These are phyloP conservation scores for Candida tunisiensis DNA, from an alignment of 1,139 yeast genomes.

Conservation along the genomic window DNA sequence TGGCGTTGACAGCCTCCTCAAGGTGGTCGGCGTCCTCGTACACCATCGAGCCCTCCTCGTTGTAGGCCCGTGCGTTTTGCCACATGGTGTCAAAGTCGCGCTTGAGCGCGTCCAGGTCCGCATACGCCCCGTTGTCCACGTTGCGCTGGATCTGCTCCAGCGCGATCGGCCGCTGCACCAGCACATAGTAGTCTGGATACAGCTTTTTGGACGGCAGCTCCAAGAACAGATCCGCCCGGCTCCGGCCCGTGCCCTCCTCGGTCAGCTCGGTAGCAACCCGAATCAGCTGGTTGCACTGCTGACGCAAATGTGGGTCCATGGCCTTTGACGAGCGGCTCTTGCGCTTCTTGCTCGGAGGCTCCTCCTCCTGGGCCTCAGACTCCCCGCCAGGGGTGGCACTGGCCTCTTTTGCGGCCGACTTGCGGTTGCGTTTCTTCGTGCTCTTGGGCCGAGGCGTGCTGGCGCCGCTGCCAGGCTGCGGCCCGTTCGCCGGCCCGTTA, in stretches of 20 bases:
- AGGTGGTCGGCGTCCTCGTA: slow-evolving; percentile 59
- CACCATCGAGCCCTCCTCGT: slow-evolving; percentile 77
- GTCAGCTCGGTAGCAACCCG: slow-evolving; percentile 8
- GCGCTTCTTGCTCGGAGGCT: slow-evolving; percentile 11
- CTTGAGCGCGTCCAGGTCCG: slow-evolving; percentile 38
- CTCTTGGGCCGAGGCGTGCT: too few species aligned
- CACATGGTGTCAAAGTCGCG: slow-evolving; percentile 68
- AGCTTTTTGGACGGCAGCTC: slow-evolving; percentile 50
- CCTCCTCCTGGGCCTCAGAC: slow-evolving; percentile 2
- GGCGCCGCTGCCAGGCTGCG: neutral
- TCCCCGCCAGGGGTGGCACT: slow-evolving; percentile 4
- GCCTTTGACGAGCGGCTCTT: slow-evolving; percentile 15
- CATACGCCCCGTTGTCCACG: slow-evolving; percentile 35
- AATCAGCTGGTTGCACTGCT: slow-evolving; percentile 10
- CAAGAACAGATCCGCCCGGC: slow-evolving; percentile 39
- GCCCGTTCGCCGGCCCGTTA: neutral
- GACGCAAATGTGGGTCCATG: slow-evolving; percentile 20
- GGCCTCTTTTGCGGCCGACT: slow-evolving; percentile 1
- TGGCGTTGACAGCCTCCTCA: slow-evolving; percentile 29
- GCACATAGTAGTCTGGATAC: slow-evolving; percentile 76
- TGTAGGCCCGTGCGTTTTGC: slow-evolving; percentile 69
- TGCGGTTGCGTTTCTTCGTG: slow-evolving; percentile 1
- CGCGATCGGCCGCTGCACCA: slow-evolving; percentile 74
- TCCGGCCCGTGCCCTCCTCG: slow-evolving; percentile 17
- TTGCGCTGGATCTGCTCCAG: slow-evolving; percentile 29